Conservation (phyloP, 2,329 filamentous ascomycete genomes). For the Emergomyces orientalis region DNA sequence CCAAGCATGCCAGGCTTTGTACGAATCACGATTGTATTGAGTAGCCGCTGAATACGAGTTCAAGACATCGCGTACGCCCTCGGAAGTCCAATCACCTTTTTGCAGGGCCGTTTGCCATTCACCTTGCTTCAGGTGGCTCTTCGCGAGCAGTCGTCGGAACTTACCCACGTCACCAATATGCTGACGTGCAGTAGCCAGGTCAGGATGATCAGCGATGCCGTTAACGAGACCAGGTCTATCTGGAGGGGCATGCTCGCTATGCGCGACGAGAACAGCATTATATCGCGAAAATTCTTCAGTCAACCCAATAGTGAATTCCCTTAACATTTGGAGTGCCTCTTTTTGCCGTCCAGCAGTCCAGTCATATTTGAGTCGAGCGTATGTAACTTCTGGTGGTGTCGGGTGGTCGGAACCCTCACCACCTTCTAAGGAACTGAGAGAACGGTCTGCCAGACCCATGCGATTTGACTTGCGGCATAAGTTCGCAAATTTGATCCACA, state of each 20-base stretch:
- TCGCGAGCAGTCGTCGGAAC: conserved; percentile 66
- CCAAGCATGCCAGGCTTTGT: conserved; percentile 99
- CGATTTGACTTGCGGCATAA: conserved; percentile 93
- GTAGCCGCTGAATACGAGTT: conserved; percentile 88
- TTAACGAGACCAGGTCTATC: conserved; percentile 40
- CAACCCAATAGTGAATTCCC: conserved; percentile 52
- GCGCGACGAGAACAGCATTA: conserved; percentile 33
- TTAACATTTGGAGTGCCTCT: conserved; percentile 50
- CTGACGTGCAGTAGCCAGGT: conserved; percentile 31
- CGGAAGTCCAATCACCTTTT: conserved; percentile 79
- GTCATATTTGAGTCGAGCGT: conserved; percentile 94
- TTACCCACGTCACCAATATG: conserved; percentile 45
- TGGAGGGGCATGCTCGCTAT: conserved; percentile 32
- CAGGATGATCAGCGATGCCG: conserved; percentile 35
- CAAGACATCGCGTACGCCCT: conserved; percentile 78
- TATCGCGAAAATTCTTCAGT: conserved; percentile 48
- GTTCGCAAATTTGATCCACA: conserved; percentile 99
- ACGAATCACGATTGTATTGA: conserved; percentile 87
- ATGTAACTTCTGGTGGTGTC: conserved; percentile 67
- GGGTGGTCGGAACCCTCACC: conserved; percentile 42
- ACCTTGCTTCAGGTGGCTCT: conserved; percentile 91
- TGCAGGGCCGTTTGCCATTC: conserved; percentile 88
- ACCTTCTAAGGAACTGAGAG: conserved; percentile 79
- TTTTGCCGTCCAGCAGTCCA: conserved; percentile 74
- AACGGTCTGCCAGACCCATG: conserved; percentile 91